Conservation (phyloP, 2,329 filamentous ascomycete genomes). For the Trichoderma sp. region DNA sequence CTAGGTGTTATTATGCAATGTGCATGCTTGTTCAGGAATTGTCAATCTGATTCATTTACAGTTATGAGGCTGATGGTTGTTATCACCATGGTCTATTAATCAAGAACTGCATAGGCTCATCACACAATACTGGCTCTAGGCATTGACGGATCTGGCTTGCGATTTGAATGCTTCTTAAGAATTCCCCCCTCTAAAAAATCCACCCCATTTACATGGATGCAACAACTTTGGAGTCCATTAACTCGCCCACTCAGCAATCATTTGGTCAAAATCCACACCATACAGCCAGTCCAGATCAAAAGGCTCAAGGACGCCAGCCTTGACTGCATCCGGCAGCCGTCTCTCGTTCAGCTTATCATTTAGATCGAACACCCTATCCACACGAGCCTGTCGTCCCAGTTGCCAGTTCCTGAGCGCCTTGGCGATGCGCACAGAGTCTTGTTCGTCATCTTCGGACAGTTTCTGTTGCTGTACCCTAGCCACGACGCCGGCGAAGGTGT, state of each 20-base stretch:
- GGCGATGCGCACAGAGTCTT: not conserved
- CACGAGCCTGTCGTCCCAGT: constrained; percentile 43
- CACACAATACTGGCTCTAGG: not conserved
- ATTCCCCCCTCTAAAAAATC: too few relatives aligned
- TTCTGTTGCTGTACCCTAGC: constrained; percentile 27
- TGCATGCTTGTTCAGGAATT: not conserved
- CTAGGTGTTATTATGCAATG: not conserved
- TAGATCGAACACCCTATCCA: constrained; percentile 46
- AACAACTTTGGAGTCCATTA: not conserved
- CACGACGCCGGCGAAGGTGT: constrained; percentile 42
- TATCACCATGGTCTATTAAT: too few relatives aligned
- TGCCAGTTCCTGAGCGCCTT: constrained; percentile 45
- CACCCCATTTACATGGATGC: not conserved
- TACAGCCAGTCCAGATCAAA: constrained; percentile 45
- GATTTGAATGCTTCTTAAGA: not conserved
- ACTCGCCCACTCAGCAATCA: constrained; percentile 29
- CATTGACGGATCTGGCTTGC: not conserved
- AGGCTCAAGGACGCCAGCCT: constrained; percentile 24
- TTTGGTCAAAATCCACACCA: constrained; percentile 35
- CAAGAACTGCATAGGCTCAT: not conserved
- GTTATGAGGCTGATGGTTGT: not conserved
- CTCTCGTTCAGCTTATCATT: constrained; percentile 47
- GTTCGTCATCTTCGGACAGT: not conserved
- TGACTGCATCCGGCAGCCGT: constrained; percentile 39
- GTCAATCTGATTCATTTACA: not conserved